A percentile compares a stretch with the other conserved stretches of the same genome.
Evolutionary conservation across 208 protist genomes (phyloP).

Genomic region (Kentomonas sorsogonicus): DNA sequence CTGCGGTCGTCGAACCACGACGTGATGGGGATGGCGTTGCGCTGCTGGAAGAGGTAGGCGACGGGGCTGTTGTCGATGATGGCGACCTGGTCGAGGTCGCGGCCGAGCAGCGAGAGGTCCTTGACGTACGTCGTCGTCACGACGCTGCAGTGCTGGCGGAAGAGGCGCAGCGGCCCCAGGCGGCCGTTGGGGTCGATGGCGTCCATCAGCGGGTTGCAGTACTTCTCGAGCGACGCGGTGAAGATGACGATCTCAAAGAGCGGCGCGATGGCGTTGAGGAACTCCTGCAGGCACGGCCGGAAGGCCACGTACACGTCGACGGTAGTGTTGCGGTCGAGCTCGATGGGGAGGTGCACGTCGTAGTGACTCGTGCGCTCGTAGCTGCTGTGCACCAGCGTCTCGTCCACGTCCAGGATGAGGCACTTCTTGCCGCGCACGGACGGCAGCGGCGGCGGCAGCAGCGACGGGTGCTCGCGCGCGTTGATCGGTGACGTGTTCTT

Average conservation of each 20-base stretch:
- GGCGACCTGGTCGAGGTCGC: constrained; percentile 56
- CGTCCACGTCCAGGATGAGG: constrained; percentile 86
- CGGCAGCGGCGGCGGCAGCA: constrained; percentile 50
- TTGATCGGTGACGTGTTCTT: constrained; percentile 82
- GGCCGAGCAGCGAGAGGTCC: constrained; percentile 81
- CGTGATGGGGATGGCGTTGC: constrained; percentile 84
- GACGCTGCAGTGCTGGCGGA: constrained; percentile 83
- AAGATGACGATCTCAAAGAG: constrained; percentile 88
- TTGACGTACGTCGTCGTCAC: constrained; percentile 81
- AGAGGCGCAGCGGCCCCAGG: constrained; percentile 62
- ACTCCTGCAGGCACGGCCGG: constrained; percentile 73
- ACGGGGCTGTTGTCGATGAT: constrained; percentile 91
- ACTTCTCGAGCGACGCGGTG: constrained; percentile 77
- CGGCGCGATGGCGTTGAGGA: constrained; percentile 55
- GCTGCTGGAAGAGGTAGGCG: constrained; percentile 86
- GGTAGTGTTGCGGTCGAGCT: constrained; percentile 34
- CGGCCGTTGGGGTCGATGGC: constrained; percentile 53
- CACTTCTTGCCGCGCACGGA: constrained; percentile 52
- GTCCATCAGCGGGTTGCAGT: constrained; percentile 81
- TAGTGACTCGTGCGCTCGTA: constrained; percentile 51
- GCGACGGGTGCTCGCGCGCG: constrained; percentile 44
- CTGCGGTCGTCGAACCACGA: constrained; percentile 84
- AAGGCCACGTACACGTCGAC: constrained; percentile 84
- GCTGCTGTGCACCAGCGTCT: constrained; percentile 87
- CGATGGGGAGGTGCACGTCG: constrained; percentile 67